Evolutionary conservation across 768 basidiomycete species (phyloP).

Genomic region (Naganishia antarctica): DNA sequence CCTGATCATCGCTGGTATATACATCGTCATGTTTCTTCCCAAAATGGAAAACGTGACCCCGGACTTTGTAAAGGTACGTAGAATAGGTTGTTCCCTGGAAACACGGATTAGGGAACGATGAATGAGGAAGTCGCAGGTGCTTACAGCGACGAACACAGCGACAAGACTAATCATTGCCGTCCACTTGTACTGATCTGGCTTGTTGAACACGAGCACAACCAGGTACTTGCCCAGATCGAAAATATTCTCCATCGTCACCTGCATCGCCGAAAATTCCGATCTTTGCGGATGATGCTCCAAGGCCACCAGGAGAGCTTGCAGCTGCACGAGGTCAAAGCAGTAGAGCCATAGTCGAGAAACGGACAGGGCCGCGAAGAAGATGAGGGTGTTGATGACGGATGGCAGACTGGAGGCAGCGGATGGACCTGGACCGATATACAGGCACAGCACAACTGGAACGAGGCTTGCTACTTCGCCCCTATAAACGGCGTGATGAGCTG

Average conservation of each 20-base stretch:
- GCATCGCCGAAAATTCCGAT: constrained; percentile 43
- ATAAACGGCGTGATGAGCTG: not conserved
- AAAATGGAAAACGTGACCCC: constrained; percentile 15
- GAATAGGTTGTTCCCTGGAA: constrained; percentile 4
- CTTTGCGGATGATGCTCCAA: constrained; percentile 41
- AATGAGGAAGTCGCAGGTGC: not conserved
- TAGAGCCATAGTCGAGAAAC: constrained; percentile 45
- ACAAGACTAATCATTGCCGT: constrained; percentile 10
- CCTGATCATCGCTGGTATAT: not conserved
- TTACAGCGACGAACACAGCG: constrained; percentile 10
- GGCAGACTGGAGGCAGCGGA: constrained; percentile 31
- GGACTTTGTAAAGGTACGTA: constrained; percentile 6
- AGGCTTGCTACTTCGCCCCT: constrained; percentile 45
- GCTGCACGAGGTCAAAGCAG: constrained; percentile 48
- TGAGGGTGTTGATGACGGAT: constrained; percentile 24
- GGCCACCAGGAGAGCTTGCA: constrained; percentile 44
- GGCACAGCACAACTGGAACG: constrained; percentile 37
- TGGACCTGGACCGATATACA: constrained; percentile 37
- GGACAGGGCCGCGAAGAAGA: constrained; percentile 38
- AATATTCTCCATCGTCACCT: constrained; percentile 41
- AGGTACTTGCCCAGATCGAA: constrained; percentile 47
- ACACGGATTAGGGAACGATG: not conserved
- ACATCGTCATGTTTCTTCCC: constrained; percentile 7
- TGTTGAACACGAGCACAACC: constrained; percentile 36
- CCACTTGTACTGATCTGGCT: constrained; percentile 28